phyloP scores from a whole-genome alignment of 139 green algal species.

The Desmodesmus armatus region DNA sequence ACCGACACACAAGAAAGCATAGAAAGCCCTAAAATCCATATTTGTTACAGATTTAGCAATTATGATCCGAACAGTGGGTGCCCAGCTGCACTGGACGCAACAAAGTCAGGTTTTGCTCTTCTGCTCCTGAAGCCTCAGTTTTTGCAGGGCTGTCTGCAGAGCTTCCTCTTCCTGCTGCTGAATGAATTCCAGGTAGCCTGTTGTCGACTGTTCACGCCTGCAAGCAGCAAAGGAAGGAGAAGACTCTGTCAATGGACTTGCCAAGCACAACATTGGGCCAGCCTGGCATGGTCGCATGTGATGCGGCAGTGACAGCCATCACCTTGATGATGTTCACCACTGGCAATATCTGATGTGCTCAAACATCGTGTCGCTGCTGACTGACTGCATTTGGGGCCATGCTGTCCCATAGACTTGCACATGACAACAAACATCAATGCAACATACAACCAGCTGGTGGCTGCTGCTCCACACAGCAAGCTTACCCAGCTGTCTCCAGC shows the following conservation, averaged over 20 bases:
- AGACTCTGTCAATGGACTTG: not conserved
- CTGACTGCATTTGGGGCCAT: not conserved
- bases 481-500: conserved; percentile 33
- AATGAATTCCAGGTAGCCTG: conserved; percentile 35
- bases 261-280: not conserved
- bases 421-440: not conserved
- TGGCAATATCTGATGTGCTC: not conserved
- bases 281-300: not conserved
- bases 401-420: not conserved
- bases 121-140: conserved; percentile 33
- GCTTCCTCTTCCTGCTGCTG: conserved; percentile 39
- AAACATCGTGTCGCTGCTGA: not conserved
- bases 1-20: no score
- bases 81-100: no score
- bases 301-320: no score
- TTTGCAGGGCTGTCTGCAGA: conserved; percentile 23
- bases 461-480: not conserved
- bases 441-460: not conserved
- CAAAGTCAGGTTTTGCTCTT: no score
- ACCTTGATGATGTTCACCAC: no score
- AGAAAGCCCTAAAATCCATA: no score
- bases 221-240: not conserved
- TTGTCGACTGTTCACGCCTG: conserved; percentile 9
- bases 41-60: no score
- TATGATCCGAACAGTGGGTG: no score